A percentile compares a stretch with the other conserved stretches of the same genome.
These are phyloP conservation scores for Mucor circinelloides DNA, from an alignment of 371 early-diverging fungal species.

Conservation along the genomic window DNA sequence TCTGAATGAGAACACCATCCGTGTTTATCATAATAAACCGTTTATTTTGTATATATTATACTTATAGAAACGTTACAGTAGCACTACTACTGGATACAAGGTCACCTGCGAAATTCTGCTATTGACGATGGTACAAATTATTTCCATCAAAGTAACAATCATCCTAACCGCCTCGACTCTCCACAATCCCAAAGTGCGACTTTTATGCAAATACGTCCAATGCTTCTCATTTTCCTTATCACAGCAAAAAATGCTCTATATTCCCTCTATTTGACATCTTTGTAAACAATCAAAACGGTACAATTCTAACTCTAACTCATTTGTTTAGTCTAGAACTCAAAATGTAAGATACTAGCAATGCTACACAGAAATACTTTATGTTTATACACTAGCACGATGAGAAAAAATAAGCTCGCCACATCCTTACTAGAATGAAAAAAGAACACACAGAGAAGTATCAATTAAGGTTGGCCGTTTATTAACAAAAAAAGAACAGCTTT, in stretches of 20 bases:
- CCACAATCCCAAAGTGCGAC: background rate
- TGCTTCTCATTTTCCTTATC: background rate
- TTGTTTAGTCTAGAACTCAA: too few species aligned
- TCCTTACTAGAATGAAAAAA: too few species aligned
- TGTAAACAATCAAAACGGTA: too few species aligned
- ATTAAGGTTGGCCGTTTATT: too few species aligned
- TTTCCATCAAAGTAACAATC: background rate
- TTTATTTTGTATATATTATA: background rate
- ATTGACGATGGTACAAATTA: background rate
- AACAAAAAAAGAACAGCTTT: too few species aligned
- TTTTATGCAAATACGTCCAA: background rate
- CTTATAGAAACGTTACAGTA: background rate
- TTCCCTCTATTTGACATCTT: too few species aligned
- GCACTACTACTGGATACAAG: background rate
- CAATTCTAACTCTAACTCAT: too few species aligned
- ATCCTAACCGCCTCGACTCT: background rate
- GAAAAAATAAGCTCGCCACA: too few species aligned
- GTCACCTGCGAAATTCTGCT: background rate
- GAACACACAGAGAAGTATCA: too few species aligned
- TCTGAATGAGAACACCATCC: background rate
- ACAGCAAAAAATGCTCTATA: too few species aligned
- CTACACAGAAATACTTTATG: background rate
- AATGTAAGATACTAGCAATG: background rate
- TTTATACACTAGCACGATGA: too few species aligned
- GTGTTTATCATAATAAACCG: background rate